Base-by-base conservation (phyloP, 1,139 yeast genomes). In the Hansenula lynferdii region DNA sequence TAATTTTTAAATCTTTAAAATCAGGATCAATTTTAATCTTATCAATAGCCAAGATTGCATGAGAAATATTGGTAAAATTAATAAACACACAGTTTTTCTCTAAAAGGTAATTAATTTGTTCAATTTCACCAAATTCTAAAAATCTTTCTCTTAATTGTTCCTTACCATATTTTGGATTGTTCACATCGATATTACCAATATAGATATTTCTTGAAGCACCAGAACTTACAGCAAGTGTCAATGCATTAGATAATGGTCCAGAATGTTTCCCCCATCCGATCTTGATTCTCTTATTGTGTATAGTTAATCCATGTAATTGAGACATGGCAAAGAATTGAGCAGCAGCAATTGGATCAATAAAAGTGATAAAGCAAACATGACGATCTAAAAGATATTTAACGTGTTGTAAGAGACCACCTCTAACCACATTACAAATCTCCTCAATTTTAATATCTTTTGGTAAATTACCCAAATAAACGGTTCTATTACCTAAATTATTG, bases 261-360 rank as follows among this genome's bases (percentile, higher is more conserved):
- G 95, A 80, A 60, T 87, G 95, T 58, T 85, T 86, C 36, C 97
- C 98, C 97, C 97, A 92, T 16, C 96, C 96, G 43, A 92, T 85
- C 58, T 85, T 85, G 41, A 90, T 77, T 50, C 85, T 72, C 52
- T 90, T 74, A 53, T 82, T 80, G 58, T 85, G 95, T 41, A 92
- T 80, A 5, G 85, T 73, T 40, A 92, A 65, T 1, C 94, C 95
- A 50, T 86, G 92, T 46, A 83, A 66, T 56, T 84, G 87, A 48
- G 92, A 80, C 79, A 84, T 77, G 16, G 96, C 95, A 61, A 81
- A 87, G 59, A 92, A 89, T 58, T 85, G 95, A 0, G 95, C 95
- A 0, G 97, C 97, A 7, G 96, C 94, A 37, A 85, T 75, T 25
- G 96, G 90, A 50, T 87, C 95, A 47, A 90, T 77, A 58, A 92